Evolutionary conservation across 352 stramenopile genomes (phyloP).

Genomic region (Phytophthora multivora): DNA sequence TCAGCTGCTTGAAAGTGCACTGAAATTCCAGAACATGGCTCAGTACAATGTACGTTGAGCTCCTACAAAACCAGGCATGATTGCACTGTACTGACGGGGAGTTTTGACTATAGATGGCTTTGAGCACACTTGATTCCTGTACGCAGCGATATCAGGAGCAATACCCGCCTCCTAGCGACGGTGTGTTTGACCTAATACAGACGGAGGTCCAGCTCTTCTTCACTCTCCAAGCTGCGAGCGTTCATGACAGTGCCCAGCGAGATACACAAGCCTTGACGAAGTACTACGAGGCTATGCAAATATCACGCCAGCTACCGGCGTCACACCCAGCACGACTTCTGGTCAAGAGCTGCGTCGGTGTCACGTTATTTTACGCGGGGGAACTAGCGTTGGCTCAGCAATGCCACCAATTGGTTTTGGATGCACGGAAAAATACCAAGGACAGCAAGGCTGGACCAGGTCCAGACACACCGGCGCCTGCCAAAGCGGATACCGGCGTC

Average conservation of each 20-base stretch:
- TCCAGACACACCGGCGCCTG: slow-evolving; percentile 6
- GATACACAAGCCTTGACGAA: slow-evolving; percentile 54
- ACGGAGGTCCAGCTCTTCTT: slow-evolving; percentile 61
- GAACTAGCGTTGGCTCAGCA: slow-evolving; percentile 54
- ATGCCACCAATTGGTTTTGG: slow-evolving; percentile 62
- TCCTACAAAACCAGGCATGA: neutral
- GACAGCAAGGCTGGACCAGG: slow-evolving; percentile 12
- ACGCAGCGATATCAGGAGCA: slow-evolving; percentile 40
- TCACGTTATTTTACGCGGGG: slow-evolving; percentile 59
- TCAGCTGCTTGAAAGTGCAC: slow-evolving; percentile 52
- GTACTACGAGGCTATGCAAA: slow-evolving; percentile 59
- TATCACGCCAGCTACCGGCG: slow-evolving; percentile 37
- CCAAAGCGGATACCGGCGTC: slow-evolving; percentile 1
- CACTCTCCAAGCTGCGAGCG: slow-evolving; percentile 47
- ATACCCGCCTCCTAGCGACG: neutral
- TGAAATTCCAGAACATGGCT: slow-evolving; percentile 70
- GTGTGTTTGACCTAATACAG: slow-evolving; percentile 10
- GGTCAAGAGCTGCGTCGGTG: slow-evolving; percentile 56
- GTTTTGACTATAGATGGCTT: slow-evolving; percentile 50
- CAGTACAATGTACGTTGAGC: slow-evolving; percentile 59
- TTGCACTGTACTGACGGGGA: no score
- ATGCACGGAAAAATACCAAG: slow-evolving; percentile 36
- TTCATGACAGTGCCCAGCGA: slow-evolving; percentile 58
- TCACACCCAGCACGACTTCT: slow-evolving; percentile 44
- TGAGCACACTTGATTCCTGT: slow-evolving; percentile 54